These are phyloP conservation scores for Mayamaea pseudoterrestris DNA, from an alignment of 108 stramenopile species.

Conservation along the genomic window DNA sequence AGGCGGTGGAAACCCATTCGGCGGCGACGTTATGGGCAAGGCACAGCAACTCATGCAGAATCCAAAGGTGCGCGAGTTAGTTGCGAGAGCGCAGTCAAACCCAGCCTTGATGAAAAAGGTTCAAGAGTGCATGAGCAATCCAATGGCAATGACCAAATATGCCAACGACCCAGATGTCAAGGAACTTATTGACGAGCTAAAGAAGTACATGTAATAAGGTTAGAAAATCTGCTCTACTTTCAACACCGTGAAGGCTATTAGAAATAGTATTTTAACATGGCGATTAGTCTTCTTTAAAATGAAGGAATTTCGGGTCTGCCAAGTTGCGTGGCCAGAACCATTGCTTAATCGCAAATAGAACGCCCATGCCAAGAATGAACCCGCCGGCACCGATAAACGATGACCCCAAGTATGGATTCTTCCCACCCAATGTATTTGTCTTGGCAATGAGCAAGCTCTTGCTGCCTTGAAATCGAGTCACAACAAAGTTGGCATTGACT, in stretches of 20 bases:
- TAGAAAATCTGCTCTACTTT: too few relatives aligned
- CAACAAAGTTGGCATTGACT: slow-evolving; percentile 80
- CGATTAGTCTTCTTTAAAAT: slow-evolving; percentile 67
- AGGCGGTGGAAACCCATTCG: slow-evolving; percentile 18
- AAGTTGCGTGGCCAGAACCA: slow-evolving; percentile 65
- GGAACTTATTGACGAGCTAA: slow-evolving; percentile 50
- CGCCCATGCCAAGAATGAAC: slow-evolving; percentile 54
- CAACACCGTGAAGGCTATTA: too few relatives aligned
- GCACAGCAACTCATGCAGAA: slow-evolving; percentile 74
- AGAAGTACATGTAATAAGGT: slow-evolving; percentile 36
- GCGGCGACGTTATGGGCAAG: slow-evolving; percentile 45
- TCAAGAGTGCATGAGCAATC: slow-evolving; percentile 82
- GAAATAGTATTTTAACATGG: too few relatives aligned
- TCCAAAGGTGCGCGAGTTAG: slow-evolving; percentile 57
- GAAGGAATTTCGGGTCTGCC: slow-evolving; percentile 84
- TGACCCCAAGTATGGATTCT: slow-evolving; percentile 77
- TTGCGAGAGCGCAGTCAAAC: slow-evolving; percentile 62
- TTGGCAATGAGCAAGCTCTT: slow-evolving; percentile 84
- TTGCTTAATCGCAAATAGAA: slow-evolving; percentile 81
- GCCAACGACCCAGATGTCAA: slow-evolving; percentile 68
- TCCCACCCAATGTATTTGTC: slow-evolving; percentile 77
- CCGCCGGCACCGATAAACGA: slow-evolving; percentile 75
- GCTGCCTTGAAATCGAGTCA: slow-evolving; percentile 67
- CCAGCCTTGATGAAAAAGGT: slow-evolving; percentile 54
- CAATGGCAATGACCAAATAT: slow-evolving; percentile 67